These are phyloP conservation scores for Aegilops speltoides DNA, from an alignment of 176 grass and related monocot species.

Conservation along the genomic window DNA sequence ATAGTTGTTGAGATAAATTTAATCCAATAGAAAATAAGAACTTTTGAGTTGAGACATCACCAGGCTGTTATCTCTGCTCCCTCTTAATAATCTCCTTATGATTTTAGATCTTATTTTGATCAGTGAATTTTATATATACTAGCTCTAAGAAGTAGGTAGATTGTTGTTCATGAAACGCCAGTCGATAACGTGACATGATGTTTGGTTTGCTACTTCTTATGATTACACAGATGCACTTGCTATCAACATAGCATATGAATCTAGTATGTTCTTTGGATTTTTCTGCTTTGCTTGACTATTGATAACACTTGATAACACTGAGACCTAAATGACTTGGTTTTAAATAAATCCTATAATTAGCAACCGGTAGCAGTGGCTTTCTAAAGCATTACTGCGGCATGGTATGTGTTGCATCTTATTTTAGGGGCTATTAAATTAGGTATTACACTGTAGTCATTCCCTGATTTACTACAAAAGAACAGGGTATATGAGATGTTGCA, in stretches of 20 bases:
- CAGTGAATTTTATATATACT: neutral
- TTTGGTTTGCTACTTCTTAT: neutral
- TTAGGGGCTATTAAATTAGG: constrained; percentile 5
- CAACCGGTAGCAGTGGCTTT: neutral
- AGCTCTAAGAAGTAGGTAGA: neutral
- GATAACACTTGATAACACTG: no score
- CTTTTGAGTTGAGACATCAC: neutral
- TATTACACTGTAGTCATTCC: neutral
- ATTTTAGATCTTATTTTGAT: neutral
- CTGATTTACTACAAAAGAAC: no score
- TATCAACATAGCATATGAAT: neutral
- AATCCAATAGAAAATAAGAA: no score
- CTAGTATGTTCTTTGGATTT: neutral
- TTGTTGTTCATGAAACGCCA: neutral
- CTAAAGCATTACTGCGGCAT: neutral
- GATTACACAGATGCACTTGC: constrained; percentile 11
- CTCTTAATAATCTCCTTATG: neutral
- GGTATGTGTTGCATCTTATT: neutral
- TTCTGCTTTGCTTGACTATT: neutral
- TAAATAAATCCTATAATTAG: no score
- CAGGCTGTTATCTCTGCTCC: constrained; percentile 38
- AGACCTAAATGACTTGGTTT: no score
- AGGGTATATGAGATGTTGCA: no score
- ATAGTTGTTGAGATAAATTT: no score
- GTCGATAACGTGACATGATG: neutral